Conservation (phyloP, 495 filamentous ascomycete species). For the Penicillium roqueforti region DNA sequence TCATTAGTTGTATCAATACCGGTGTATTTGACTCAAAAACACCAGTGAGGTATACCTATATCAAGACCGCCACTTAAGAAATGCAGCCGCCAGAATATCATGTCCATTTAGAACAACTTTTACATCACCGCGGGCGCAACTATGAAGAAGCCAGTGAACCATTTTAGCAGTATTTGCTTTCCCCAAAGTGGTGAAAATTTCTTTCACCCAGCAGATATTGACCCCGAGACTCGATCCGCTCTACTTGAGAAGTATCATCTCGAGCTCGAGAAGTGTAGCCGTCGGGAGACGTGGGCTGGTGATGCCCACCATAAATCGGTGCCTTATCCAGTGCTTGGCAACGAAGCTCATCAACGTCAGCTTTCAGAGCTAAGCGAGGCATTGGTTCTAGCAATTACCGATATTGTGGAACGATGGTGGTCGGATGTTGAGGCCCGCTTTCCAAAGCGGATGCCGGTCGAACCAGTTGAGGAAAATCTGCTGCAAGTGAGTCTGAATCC, state of each 20-base stretch:
- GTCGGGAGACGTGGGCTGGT: constrained; percentile 4
- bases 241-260: background rate
- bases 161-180: background rate
- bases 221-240: background rate
- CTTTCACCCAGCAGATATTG: background rate
- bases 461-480: constrained; percentile 32
- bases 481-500: constrained; percentile 8
- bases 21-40: too few relatives aligned
- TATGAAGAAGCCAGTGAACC: background rate
- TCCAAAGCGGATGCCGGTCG: constrained; percentile 37
- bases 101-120: too few relatives aligned
- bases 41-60: too few relatives aligned
- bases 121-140: background rate
- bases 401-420: constrained; percentile 45
- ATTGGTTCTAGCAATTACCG: constrained; percentile 28
- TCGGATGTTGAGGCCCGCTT: constrained; percentile 28
- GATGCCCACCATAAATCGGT: background rate
- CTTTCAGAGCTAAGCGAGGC: constrained; percentile 24
- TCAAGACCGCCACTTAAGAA: too few relatives aligned
- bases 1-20: too few relatives aligned
- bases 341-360: constrained; percentile 10
- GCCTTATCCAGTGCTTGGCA: constrained; percentile 20
- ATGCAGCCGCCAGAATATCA: too few relatives aligned
- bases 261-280: background rate
- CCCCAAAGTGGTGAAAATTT: background rate